Evolutionary conservation across 306 rosid genomes (phyloP).

Genomic region (Casuarina cunninghamiana): DNA sequence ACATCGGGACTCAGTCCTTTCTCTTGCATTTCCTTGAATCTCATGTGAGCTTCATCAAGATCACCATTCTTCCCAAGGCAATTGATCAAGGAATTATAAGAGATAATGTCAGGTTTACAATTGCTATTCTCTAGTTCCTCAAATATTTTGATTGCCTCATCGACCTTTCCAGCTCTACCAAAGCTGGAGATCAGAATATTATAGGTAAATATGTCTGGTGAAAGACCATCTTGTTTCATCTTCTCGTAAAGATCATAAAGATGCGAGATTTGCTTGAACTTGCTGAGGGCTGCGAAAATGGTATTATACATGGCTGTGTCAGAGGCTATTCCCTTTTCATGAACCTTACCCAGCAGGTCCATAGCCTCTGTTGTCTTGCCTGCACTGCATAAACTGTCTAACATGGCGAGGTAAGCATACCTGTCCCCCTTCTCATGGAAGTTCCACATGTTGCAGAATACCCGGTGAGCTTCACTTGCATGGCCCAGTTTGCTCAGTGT

Average conservation of each 20-base stretch:
- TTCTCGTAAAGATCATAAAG: conserved; percentile 69
- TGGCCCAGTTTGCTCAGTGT: conserved; percentile 80
- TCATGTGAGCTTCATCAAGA: conserved; percentile 96
- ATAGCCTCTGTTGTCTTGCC: conserved; percentile 80
- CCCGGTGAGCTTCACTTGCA: conserved; percentile 79
- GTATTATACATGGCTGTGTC: conserved; percentile 85
- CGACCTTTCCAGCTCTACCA: conserved; percentile 78
- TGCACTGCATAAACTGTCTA: conserved; percentile 76
- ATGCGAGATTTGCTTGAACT: conserved; percentile 63
- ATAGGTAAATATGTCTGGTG: conserved; percentile 78
- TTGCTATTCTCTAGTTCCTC: conserved; percentile 79
- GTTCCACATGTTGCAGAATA: conserved; percentile 93
- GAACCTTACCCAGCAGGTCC: conserved; percentile 71
- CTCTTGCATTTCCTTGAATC: conserved; percentile 91
- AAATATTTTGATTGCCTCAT: conserved; percentile 60
- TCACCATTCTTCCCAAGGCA: conserved; percentile 94
- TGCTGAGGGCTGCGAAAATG: conserved; percentile 74
- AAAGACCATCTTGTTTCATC: conserved; percentile 81
- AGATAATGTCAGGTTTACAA: conserved; percentile 67
- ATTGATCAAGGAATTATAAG: conserved; percentile 88
- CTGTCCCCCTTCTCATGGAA: conserved; percentile 73
- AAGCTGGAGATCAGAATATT: conserved; percentile 81
- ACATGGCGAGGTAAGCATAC: conserved; percentile 74
- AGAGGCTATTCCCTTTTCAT: conserved; percentile 69
- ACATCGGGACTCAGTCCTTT: conserved; percentile 85